Evolutionary conservation across 2,329 filamentous ascomycete species (phyloP).

Genomic region (Hymenoscyphus occultus): DNA sequence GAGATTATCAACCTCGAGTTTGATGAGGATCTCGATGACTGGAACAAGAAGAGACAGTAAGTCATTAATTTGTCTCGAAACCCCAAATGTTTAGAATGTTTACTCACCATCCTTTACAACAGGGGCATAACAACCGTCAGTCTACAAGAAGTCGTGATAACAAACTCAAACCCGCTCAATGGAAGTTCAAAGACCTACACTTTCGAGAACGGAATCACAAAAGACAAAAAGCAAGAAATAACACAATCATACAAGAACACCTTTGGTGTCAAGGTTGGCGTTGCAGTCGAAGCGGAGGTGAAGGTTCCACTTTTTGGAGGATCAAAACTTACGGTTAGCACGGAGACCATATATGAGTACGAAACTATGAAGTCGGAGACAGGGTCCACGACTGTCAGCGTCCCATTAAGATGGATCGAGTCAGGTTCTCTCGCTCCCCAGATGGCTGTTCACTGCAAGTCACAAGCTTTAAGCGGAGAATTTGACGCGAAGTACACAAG

Average conservation of each 20-base stretch:
- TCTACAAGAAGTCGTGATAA: too few species aligned
- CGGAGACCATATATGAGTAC: not conserved
- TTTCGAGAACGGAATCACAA: not conserved
- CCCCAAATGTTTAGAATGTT: too few species aligned
- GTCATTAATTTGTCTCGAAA: not conserved
- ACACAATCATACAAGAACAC: not conserved
- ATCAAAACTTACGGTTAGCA: not conserved
- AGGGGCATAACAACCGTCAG: not conserved
- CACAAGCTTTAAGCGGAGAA: not conserved
- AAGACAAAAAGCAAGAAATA: not conserved
- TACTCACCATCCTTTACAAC: not conserved
- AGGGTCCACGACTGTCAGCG: not conserved
- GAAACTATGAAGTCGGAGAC: not conserved
- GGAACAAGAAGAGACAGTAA: not conserved
- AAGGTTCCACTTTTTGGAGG: not conserved
- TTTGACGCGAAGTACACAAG: constrained; percentile 5
- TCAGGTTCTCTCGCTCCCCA: not conserved
- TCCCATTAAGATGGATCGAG: not conserved
- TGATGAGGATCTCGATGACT: not conserved
- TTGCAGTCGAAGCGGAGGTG: not conserved
- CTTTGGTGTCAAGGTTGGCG: not conserved
- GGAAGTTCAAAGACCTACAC: not conserved
- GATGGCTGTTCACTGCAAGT: not conserved
- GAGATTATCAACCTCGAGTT: not conserved
- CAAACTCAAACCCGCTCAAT: not conserved